Evolutionary conservation across 306 rosid species (phyloP), one percentile per base, ranked within the genome.

Genomic region (Carpinus fangiana): DNA sequence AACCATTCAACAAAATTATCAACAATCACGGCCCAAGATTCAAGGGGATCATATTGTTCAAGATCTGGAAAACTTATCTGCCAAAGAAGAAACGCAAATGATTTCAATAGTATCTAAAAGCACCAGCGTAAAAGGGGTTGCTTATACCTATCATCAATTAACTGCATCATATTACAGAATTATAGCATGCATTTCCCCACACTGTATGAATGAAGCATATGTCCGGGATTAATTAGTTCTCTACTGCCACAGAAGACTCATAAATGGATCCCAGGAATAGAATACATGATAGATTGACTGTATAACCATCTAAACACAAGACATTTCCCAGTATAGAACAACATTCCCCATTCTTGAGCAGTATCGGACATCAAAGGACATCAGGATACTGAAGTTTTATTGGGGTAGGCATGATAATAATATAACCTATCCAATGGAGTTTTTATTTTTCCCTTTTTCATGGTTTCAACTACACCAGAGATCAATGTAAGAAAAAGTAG

Each of bases 1-100:
- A 89, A 67, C 93, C 96, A 91, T 56, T 91, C 96, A 76, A 89
- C 96, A 80, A 88, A 89, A 74, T 41, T 79, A 82, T 91, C 96
- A 46, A 89, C 69, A 82, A 89, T 80, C 83, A 86, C 89, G 36
- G 93, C 92, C 93, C 96, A 91, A n/a, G 90, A 89, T 78, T 80
- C 87, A 73, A 77, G 75, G 34, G 92, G 67, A 75, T 91, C 93
- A 73, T 89, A 88, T 18, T 82, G 79, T 68, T 70, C 12, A 38
- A 91, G 91, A 41, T 87, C 89, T 1, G 75, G 73, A 75, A 91
- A 84, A 73, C 61, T 88, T 82, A 88, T 89, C 96, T 91, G 90
- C 65, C 85, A 76, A 53, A 73, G 72, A 73, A 7, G 56, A 76
- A 55, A 64, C 3, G 7, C 45, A 52, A 51, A 23, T n/a, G 26